Evolutionary conservation across 192 early-diverging fungal species (phyloP), one percentile per base, ranked within the genome.

Genomic region (Backusella parvicylindrica): DNA sequence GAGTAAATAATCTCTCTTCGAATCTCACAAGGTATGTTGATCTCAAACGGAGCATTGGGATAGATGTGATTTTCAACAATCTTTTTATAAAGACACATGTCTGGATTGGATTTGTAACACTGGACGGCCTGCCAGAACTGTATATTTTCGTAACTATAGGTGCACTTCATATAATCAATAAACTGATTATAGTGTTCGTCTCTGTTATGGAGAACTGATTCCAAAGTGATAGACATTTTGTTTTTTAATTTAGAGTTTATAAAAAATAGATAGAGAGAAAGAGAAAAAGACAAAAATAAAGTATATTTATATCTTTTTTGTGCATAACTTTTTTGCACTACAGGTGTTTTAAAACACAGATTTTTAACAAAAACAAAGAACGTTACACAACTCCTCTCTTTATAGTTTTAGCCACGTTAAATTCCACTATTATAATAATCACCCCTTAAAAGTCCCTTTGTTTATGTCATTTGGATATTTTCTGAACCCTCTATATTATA

Each of bases 121-220:
- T 72, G 71, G 11, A 80, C 69, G 6, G 79, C 75, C 7, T 78
- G 53, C 78, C 79, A 85, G 56, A 85, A 85, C 41, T 67, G 70
- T 2, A 82, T 64, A 32, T 85, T 85, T 63, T 85, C 81, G 28
- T 66, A 71, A 35, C 81, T 81, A 65, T 79, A 81, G 1, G 77
- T 60, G 23, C 26, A 60, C 11, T 60, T 60, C 53, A 60, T 60
- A 60, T 60, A 60, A 28, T 60, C 53, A 28, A 60, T 60, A 60
- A 60, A 60, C 9, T 60, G 53, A 26, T 60, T 60, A 28, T 60
- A 60, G 26, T 60, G 21, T 60, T 60, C 53, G 12, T 60, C 53
- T 77, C 23, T 64, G 30, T 37, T 79, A 70, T 35, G 77, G 69
- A 43, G 33, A 65, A 74, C 30, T 0, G 21, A 38, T 65, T 74